Evolutionary conservation across 257 asterid species (phyloP).

Genomic region (Solanum dulcamara): DNA sequence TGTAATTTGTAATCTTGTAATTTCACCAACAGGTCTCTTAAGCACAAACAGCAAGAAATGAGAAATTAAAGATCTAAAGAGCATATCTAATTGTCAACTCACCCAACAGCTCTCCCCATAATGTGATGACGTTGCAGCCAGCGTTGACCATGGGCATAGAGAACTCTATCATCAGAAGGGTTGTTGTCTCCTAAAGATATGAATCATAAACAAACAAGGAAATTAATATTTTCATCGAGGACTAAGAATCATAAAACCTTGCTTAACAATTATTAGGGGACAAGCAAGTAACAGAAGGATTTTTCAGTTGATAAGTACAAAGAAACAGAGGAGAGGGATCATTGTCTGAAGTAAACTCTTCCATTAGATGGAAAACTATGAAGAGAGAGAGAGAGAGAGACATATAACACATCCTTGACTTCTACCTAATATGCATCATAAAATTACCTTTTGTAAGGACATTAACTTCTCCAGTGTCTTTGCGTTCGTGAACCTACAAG

Average conservation of each 20-base stretch:
- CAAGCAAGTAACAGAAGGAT: not conserved
- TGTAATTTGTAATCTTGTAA: no score
- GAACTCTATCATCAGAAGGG: conserved; percentile 88
- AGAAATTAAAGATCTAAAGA: not conserved
- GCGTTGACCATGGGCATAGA: conserved; percentile 92
- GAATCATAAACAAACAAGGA: not conserved
- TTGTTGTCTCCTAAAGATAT: conserved; percentile 75
- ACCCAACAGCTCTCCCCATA: conserved; percentile 99
- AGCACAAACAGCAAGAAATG: not conserved
- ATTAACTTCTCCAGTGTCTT: conserved; percentile 88
- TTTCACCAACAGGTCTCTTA: not conserved
- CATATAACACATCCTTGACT: not conserved
- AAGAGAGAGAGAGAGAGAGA: not conserved
- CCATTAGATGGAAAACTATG: not conserved
- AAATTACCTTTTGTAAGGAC: conserved; percentile 82
- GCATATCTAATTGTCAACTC: conserved; percentile 18
- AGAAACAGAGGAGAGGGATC: not conserved
- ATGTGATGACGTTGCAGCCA: conserved; percentile 93
- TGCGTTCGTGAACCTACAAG: conserved; percentile 81
- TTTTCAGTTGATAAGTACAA: not conserved
- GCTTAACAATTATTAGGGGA: not conserved
- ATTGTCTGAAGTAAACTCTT: not conserved
- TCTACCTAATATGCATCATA: not conserved
- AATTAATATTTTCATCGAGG: not conserved
- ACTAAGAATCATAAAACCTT: not conserved